Base-by-base conservation (phyloP, 345 rosid species). In the Mangifera indica region DNA sequence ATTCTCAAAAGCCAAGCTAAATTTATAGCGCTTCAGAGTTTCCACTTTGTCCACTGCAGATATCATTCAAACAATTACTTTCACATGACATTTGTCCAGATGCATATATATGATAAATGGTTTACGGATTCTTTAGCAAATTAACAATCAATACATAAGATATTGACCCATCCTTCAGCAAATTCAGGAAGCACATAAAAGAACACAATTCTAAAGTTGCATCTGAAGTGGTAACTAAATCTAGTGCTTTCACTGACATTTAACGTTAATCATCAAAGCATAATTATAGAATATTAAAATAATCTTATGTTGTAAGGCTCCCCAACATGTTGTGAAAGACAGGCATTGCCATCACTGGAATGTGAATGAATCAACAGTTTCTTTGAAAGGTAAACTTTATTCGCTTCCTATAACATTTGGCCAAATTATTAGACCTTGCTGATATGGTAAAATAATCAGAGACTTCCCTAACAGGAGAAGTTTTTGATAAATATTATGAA, bases 1-100 rank as follows among this genome's bases (percentile, higher is more conserved):
- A 66, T 95, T 95, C 85, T 92, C 99, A 78, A 90, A 92, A 75
- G 99, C 97, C 79, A 95, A 80, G 82, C 99, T 95, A 76, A 95
- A 95, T 74, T 86, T 92, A 78, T 95, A 95, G 64, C 45, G 90
- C 79, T 85, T 92, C 81, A 95, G 86, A 67, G 99, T 74, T 83
- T 88, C 90, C 34, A 92, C 91, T 81, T 95, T 95, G 80, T 90
- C 86, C 79, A 91, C 99, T 92, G 89, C 80, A 77, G 57, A 74
- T 81, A 11, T 37, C 15, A 70, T 66, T 51, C 46, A 17, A 29
- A 13, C 6, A 63, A 66, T n/a, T 8, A 4, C 46, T 17, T 14
- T 10, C 2, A 24, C 15, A 18, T 29, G 12, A 25, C 11, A 25
- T 25, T 18, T 70, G 32, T 8, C 66, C 26, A 29, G 59, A 70